Conservation (phyloP, 805 yeast species). For the Cyberlindnera lachancei region DNA sequence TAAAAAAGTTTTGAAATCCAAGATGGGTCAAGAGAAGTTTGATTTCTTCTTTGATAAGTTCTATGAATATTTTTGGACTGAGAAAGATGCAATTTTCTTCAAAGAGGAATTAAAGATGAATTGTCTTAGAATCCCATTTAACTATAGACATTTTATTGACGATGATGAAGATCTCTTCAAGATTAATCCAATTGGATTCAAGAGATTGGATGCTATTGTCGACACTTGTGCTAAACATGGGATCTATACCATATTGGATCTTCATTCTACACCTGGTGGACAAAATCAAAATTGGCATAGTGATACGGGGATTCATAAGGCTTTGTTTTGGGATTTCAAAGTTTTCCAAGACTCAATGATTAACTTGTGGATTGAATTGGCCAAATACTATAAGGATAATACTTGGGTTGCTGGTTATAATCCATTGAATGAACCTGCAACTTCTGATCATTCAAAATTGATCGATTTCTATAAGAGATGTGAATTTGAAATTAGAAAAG, state of each 20-base stretch:
- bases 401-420: slow-evolving; percentile 46
- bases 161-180: slow-evolving; percentile 35
- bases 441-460: slow-evolving; percentile 34
- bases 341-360: slow-evolving; percentile 39
- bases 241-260: slow-evolving; percentile 40
- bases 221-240: slow-evolving; percentile 38
- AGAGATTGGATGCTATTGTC: slow-evolving; percentile 34
- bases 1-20: slow-evolving; percentile 31
- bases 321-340: slow-evolving; percentile 23
- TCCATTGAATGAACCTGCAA: slow-evolving; percentile 46
- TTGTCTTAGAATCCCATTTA: slow-evolving; percentile 44
- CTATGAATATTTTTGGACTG: slow-evolving; percentile 48
- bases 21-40: slow-evolving; percentile 40
- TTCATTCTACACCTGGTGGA: slow-evolving; percentile 46
- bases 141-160: slow-evolving; percentile 41
- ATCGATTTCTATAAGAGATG: slow-evolving; percentile 31
- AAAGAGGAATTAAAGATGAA: slow-evolving; percentile 33
- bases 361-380: slow-evolving; percentile 38
- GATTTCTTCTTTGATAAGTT: slow-evolving; percentile 43
- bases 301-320: slow-evolving; percentile 39
- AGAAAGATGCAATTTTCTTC: slow-evolving; percentile 39
- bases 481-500: slow-evolving; percentile 32
- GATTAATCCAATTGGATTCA: slow-evolving; percentile 38
- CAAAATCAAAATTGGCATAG: slow-evolving; percentile 50
- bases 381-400: slow-evolving; percentile 38